Evolutionary conservation across 2,329 filamentous ascomycete genomes (phyloP), one percentile per base, ranked within the genome.

Genomic region (Colletotrichum incanum): DNA sequence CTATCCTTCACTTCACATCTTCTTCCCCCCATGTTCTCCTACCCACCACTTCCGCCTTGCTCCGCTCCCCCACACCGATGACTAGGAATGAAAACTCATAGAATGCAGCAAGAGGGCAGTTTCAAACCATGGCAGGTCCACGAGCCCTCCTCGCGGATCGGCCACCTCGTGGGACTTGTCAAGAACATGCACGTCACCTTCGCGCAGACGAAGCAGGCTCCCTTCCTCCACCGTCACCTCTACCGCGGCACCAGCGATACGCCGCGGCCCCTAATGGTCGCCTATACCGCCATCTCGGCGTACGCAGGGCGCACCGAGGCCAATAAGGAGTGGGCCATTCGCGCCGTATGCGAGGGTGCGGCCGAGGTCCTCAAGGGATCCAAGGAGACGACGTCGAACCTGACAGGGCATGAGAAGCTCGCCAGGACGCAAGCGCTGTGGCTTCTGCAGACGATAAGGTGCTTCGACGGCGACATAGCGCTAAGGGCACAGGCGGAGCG

Each of bases 201-300:
- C 76, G 79, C 83, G 18, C 78, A 76, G 39, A 79, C 81, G 6
- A 81, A 80, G 69, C 75, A 79, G 8, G 79, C 84, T 26, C 80
- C 84, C 41, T 86, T 84, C 74, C 78, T 86, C 65, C 85, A 87
- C 74, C 78, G 80, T 45, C 79, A 81, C 12, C 79, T 86, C 23
- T 86, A 86, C 78, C 77, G 80, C 56, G 74, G 78, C 70, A 23
- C 31, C 23, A 77, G 78, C 50, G 72, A 80, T 23, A 79, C 84
- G 26, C 84, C 85, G 31, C 79, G 78, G 28, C 79, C 81, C 34
- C 81, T 86, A 47, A 75, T 85, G 45, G 75, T 82, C 7, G 82
- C 80, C 56, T 86, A 84, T 68, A 80, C 83, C 2, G 80, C 80
- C 16, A 79, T 83, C 47, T 76, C 81, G 2, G 79, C 84, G 9